A percentile compares a stretch with the other conserved stretches of the same genome.
Conservation (phyloP, 495 filamentous ascomycete species). For the Neurospora intermedia region DNA sequence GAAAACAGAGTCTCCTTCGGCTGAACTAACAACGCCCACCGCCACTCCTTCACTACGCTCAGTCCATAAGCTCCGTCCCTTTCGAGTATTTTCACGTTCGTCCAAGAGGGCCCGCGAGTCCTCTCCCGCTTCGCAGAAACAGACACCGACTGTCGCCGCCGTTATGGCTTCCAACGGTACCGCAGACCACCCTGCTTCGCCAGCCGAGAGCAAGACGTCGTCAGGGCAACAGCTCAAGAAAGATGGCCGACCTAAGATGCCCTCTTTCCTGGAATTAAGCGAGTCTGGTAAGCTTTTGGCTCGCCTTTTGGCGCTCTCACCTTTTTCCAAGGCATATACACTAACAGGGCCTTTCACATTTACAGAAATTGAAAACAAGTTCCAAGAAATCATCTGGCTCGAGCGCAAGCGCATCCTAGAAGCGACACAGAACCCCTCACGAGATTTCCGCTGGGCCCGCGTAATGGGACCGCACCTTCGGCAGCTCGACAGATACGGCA, state of each 20-base stretch:
- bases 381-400: constrained; percentile 50
- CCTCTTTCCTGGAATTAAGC: constrained; percentile 32
- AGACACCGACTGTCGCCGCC: constrained; percentile 18
- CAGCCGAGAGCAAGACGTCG: constrained; percentile 5
- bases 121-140: constrained; percentile 19
- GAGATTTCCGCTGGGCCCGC: constrained; percentile 46
- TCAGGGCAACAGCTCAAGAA: background rate
- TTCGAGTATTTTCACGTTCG: constrained; percentile 22
- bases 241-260: constrained; percentile 21
- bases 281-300: constrained; percentile 13
- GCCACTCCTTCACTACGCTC: constrained; percentile 8
- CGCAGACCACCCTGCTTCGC: constrained; percentile 18
- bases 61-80: constrained; percentile 19
- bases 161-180: constrained; percentile 10
- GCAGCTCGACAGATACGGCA: constrained; percentile 65
- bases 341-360: constrained; percentile 4
- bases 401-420: constrained; percentile 45
- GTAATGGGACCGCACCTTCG: constrained; percentile 37
- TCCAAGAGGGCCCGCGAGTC: constrained; percentile 35
- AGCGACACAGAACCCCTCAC: constrained; percentile 31
- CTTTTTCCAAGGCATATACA: background rate
- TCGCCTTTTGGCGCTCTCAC: background rate
- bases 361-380: constrained; percentile 42
- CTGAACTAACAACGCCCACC: background rate
- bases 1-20: constrained; percentile 12